Evolutionary conservation across 108 stramenopile species (phyloP).

Genomic region (Skeletonema tropicum): DNA sequence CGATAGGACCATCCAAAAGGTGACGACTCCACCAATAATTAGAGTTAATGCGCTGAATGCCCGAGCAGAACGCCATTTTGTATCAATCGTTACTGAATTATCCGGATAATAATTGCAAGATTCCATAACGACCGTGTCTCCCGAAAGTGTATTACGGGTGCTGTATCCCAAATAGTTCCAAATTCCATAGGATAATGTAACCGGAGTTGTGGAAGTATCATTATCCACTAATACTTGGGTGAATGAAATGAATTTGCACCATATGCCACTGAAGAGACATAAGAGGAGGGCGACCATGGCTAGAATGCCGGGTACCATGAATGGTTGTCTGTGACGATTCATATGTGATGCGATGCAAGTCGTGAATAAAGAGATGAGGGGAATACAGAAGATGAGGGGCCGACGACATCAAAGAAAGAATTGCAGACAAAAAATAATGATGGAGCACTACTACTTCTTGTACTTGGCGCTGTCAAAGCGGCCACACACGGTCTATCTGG

Average conservation of each 20-base stretch:
- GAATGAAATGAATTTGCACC: conserved; percentile 48
- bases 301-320: conserved; percentile 26
- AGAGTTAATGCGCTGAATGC: conserved; percentile 47
- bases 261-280: conserved; percentile 27
- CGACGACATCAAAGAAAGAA: no score
- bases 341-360: neutral
- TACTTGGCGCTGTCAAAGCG: no score
- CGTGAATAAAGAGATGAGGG: neutral
- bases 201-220: conserved; percentile 7
- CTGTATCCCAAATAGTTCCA: conserved; percentile 10
- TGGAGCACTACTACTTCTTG: no score
- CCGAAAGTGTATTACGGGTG: conserved; percentile 15
- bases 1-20: conserved; percentile 36
- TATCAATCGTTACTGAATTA: conserved; percentile 21
- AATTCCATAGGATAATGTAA: conserved; percentile 36
- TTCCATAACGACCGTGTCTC: conserved; percentile 22
- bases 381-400: no score
- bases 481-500: no score
- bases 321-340: neutral
- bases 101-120: conserved; percentile 33
- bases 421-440: no score
- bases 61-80: conserved; percentile 43
- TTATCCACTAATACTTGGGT: neutral
- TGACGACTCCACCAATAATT: conserved; percentile 40
- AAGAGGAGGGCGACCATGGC: conserved; percentile 31